Evolutionary conservation across 345 rosid genomes (phyloP), one percentile per base, ranked within the genome.

Genomic region (Mallotus nudiflorus): DNA sequence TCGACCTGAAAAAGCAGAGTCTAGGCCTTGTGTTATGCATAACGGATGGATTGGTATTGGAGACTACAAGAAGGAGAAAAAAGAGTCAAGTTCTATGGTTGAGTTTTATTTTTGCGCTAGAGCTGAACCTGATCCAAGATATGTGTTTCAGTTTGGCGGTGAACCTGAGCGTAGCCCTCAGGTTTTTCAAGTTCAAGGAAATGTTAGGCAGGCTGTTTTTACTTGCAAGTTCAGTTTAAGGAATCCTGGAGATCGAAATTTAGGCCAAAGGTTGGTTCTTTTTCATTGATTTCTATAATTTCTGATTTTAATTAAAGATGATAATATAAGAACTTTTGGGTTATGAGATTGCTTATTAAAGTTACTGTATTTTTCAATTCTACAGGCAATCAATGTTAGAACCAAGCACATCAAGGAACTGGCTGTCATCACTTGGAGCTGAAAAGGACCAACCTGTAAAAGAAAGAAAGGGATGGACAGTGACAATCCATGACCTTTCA

Each of bases 91-190:
- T n/a, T n/a, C n/a, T n/a, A n/a, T 16, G 31, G 73, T 87, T 28
- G 82, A 89, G 73, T 73, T 95, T 71, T 82, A 80, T 63, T 44
- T 82, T 48, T 81, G 81, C 37, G 87, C 89, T 35, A 84, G 86
- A 72, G 88, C 80, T 1, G 96, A 95, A 74, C 88, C 97, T 12
- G 96, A 95, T 58, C 97, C 99, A 9, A 86, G 99, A 79, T 95
- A 88, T 61, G 91, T 92, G 27, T 92, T 95, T 56, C 91, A 83
- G 75, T 95, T 90, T 67, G 97, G 83, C 45, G 93, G 96, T 3
- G 93, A 90, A 71, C 97, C 99, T 0, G 99, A 89, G 85, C 89
- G 97, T 29, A 95, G 97, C 55, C 99, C 99, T 14, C 99, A 88
- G 85, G 89, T 95, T 62, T 92, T 90, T 37, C 99, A 89, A 75